Evolutionary conservation across 2,329 filamentous ascomycete genomes (phyloP), one percentile per base, ranked within the genome.

Genomic region (Colletotrichum nymphaeae): DNA sequence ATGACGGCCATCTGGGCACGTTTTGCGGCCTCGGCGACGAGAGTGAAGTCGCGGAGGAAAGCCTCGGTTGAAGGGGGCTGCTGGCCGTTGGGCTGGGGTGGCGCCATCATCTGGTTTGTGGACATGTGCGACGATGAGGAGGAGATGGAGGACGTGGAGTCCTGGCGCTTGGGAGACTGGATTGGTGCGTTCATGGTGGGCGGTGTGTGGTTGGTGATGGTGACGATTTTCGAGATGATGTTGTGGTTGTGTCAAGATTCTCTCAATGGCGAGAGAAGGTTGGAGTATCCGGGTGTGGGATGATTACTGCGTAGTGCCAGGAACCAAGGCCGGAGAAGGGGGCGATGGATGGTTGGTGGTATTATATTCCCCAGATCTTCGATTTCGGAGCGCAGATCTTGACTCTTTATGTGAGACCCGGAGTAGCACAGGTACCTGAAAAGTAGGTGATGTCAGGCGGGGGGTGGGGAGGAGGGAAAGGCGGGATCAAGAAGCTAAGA

Each of bases 1-100:
- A 98, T 86, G 79, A 95, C 92, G 55, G 94, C 94, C 88, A 98
- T 94, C 83, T 98, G 95, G 11, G 96, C 96, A 55, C 95, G 89
- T 84, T 97, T 98, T 56, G 95, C 96, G 2, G 96, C 96, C 86
- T 98, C 96, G 46, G 95, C 95, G 55, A 98, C 89, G 35, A 98
- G 89, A 72, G 90, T 96, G 79, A 96, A 94, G 82, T 97, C 93
- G 78, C 92, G 91, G 73, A 97, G 88, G 80, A 95, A 95, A 32
- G 84, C 76, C 67, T 90, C 88, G 64, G 88, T 87, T 16, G 86
- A 87, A 1, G 85, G 79, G 73, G 72, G 62, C 22, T 49, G 57
- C 74, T 79, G 79, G 56, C 78, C 74, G 74, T 79, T 79, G 53
- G 79, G 75, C 22, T 79, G 78, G 57, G 78, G 78, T 56, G 75